Evolutionary conservation across 768 basidiomycete genomes (phyloP).

Genomic region (Naganishia antarctica): DNA sequence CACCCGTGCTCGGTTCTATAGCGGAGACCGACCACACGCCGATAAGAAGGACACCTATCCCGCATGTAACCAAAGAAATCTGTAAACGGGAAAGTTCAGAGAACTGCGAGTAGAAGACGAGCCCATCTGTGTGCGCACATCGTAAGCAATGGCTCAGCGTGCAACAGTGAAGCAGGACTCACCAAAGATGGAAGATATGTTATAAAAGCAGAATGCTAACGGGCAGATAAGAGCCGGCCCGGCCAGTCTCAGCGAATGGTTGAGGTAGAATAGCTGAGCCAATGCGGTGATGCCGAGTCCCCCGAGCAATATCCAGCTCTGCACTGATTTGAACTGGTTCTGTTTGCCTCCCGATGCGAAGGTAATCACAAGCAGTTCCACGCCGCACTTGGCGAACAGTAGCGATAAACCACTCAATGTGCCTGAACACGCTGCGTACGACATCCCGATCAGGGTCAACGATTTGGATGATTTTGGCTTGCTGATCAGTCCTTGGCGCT

Average conservation of each 20-base stretch:
- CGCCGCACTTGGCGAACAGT: constrained; percentile 87
- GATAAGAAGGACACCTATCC: constrained; percentile 69
- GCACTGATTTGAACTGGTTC: constrained; percentile 49
- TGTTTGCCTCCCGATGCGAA: constrained; percentile 36
- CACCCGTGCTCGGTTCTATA: constrained; percentile 55
- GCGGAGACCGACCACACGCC: constrained; percentile 89
- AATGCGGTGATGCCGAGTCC: constrained; percentile 70
- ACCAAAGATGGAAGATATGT: constrained; percentile 87
- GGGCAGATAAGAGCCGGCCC: constrained; percentile 83
- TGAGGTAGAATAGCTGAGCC: constrained; percentile 58
- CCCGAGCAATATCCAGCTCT: constrained; percentile 67
- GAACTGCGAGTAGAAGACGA: constrained; percentile 84
- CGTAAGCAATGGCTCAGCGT: background rate
- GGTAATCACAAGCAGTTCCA: constrained; percentile 77
- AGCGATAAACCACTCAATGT: constrained; percentile 88
- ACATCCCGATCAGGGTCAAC: constrained; percentile 63
- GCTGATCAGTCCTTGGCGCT: background rate
- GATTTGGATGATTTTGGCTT: constrained; percentile 2
- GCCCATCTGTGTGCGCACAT: constrained; percentile 33
- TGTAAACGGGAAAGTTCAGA: constrained; percentile 64
- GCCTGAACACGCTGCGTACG: constrained; percentile 81
- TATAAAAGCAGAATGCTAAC: constrained; percentile 94
- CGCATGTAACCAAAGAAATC: constrained; percentile 68
- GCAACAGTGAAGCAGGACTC: constrained; percentile 28
- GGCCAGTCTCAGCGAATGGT: constrained; percentile 61